Percentiles rank a stretch among this genome's conserved stretches.
Evolutionary conservation across 495 filamentous ascomycete species (phyloP).

Genomic region (Amniculicola lignicola): DNA sequence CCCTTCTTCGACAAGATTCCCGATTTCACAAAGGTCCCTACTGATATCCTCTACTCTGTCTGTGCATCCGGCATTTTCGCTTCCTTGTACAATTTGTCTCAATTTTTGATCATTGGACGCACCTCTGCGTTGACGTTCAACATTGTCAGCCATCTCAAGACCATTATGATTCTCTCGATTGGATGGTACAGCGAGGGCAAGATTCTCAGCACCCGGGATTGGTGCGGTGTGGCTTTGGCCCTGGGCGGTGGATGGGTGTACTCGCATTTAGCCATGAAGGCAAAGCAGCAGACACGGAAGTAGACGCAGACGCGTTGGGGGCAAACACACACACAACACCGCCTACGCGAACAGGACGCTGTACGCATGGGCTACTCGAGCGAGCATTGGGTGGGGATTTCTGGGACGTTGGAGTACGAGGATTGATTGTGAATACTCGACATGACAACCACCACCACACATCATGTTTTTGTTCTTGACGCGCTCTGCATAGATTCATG

Average conservation of each 20-base stretch:
- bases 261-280: conserved; percentile 32
- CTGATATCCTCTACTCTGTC: conserved; percentile 35
- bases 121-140: conserved; percentile 38
- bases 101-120: conserved; percentile 37
- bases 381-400: no score
- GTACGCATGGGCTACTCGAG: no score
- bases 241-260: conserved; percentile 35
- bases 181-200: conserved; percentile 54
- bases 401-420: no score
- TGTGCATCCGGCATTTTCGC: conserved; percentile 40
- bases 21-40: conserved; percentile 35
- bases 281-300: conserved; percentile 24
- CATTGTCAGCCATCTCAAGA: conserved; percentile 59
- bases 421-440: no score
- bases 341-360: no score
- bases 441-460: no score
- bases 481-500: no score
- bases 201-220: conserved; percentile 34
- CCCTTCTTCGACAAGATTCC: conserved; percentile 42
- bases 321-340: no score
- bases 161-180: conserved; percentile 46
- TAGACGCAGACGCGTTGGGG: no score
- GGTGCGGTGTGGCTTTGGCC: conserved; percentile 25
- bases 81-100: conserved; percentile 35
- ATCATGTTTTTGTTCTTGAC: no score